Evolutionary conservation across 345 rosid genomes (phyloP).

Genomic region (Heritiera fomes): DNA sequence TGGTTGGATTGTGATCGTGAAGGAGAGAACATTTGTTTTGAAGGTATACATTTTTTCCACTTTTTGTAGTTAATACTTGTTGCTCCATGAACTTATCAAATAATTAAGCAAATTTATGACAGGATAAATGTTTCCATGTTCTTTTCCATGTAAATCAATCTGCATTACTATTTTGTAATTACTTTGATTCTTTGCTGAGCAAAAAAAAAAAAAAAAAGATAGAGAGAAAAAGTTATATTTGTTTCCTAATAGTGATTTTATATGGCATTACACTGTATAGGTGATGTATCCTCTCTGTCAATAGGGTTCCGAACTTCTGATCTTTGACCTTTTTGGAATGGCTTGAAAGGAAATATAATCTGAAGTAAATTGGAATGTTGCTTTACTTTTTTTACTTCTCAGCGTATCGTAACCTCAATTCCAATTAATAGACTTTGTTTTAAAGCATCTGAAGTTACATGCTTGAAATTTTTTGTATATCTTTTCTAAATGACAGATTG

Average conservation of each 20-base stretch:
- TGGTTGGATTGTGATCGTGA: slow-evolving; percentile 99
- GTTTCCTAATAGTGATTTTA: background rate
- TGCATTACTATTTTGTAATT: background rate
- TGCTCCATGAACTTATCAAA: background rate
- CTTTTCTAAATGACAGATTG: background rate
- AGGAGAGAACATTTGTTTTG: slow-evolving; percentile 98
- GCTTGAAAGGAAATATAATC: slow-evolving; percentile 6
- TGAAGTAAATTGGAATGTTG: background rate
- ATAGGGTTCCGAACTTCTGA: background rate
- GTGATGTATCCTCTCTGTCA: background rate
- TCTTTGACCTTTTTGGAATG: slow-evolving; percentile 1
- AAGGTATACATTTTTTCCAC: slow-evolving; percentile 47
- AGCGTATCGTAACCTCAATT: background rate
- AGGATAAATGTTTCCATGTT: background rate
- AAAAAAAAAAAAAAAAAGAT: background rate
- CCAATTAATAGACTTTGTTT: background rate
- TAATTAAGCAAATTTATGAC: slow-evolving; percentile 1
- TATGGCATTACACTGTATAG: background rate
- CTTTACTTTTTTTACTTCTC: background rate
- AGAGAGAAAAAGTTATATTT: background rate
- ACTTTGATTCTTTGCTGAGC: background rate
- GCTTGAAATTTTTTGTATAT: slow-evolving; percentile 5
- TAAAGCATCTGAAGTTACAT: background rate
- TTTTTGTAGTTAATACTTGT: background rate
- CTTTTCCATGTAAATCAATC: background rate